These are phyloP conservation scores for Phialemoniopsis sp. DNA, from an alignment of 2,329 filamentous ascomycete species.

Conservation along the genomic window DNA sequence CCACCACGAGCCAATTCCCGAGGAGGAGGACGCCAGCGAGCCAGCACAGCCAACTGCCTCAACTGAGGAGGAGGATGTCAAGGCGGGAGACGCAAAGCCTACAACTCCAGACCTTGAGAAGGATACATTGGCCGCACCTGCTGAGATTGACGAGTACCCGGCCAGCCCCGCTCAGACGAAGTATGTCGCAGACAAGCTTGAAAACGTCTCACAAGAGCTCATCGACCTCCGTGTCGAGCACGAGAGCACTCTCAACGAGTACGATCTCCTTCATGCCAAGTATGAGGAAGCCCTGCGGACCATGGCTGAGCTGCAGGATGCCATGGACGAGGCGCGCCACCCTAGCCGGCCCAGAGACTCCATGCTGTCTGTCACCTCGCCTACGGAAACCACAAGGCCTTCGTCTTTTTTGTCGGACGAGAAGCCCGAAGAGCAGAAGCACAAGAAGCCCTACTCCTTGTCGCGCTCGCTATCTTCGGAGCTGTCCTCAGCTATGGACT, in stretches of 20 bases:
- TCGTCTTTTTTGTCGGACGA: conserved; percentile 82
- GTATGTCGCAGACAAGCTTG: conserved; percentile 88
- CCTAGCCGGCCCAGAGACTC: conserved; percentile 50
- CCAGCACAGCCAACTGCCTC: conserved; percentile 10
- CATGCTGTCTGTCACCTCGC: conserved; percentile 47
- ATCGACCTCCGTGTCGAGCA: conserved; percentile 88
- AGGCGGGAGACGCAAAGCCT: conserved; percentile 11
- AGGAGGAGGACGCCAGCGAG: conserved; percentile 32
- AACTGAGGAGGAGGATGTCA: conserved; percentile 18
- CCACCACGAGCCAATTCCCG: conserved; percentile 50
- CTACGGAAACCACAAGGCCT: conserved; percentile 48
- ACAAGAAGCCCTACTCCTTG: conserved; percentile 64
- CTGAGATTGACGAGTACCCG: conserved; percentile 32
- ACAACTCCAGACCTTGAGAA: conserved; percentile 19
- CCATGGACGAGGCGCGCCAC: conserved; percentile 74
- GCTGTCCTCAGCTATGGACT: conserved; percentile 81
- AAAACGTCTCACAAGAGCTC: conserved; percentile 86
- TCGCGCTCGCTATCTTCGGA: conserved; percentile 93
- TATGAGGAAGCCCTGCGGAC: conserved; percentile 86
- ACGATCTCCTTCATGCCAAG: conserved; percentile 76
- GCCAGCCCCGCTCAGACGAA: conserved; percentile 75
- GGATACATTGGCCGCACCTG: background rate
- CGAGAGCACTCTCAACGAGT: conserved; percentile 76
- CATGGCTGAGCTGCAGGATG: conserved; percentile 80
- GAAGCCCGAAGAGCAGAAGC: conserved; percentile 67